A percentile compares a stretch with the other conserved stretches of the same genome.
Evolutionary conservation across 371 early-diverging fungal genomes (phyloP).

Genomic region (Mortierella sp.): DNA sequence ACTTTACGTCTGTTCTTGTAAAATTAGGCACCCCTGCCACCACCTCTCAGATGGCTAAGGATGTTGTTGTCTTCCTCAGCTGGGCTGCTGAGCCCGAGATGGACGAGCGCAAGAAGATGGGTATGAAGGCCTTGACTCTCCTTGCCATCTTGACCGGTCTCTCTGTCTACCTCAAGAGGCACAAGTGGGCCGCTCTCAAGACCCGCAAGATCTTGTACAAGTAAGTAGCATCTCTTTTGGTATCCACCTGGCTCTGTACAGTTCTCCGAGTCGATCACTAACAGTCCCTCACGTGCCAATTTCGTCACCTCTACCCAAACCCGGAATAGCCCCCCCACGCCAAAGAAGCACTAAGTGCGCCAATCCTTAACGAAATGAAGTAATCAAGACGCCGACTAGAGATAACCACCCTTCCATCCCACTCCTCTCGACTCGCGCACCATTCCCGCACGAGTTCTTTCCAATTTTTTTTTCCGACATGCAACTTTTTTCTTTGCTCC

Average conservation of each 20-base stretch:
- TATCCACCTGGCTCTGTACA: too few species aligned
- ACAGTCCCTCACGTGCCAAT: too few species aligned
- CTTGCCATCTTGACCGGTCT: constrained; percentile 59
- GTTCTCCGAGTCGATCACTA: too few species aligned
- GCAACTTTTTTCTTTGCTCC: constrained; percentile 2
- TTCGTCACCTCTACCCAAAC: too few species aligned
- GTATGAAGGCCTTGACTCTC: constrained; percentile 85
- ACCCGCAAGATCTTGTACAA: constrained; percentile 84
- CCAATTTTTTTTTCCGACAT: too few species aligned
- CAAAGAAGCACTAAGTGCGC: constrained; percentile 47
- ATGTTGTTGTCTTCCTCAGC: constrained; percentile 92
- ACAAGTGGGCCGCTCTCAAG: constrained; percentile 84
- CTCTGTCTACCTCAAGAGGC: constrained; percentile 79
- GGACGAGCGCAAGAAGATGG: constrained; percentile 97
- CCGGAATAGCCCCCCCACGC: constrained; percentile 40
- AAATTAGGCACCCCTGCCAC: constrained; percentile 85
- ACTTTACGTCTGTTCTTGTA: background rate
- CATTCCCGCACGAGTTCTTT: too few species aligned
- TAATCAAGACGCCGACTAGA: too few species aligned
- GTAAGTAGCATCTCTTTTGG: constrained; percentile 28
- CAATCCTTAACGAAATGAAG: background rate
- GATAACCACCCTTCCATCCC: constrained; percentile 1
- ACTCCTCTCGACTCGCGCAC: constrained; percentile 1
- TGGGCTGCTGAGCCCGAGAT: constrained; percentile 98
- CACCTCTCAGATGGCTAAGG: constrained; percentile 97